Evolutionary conservation across 148 eudicot species (phyloP), one percentile per base, ranked within the genome.

Genomic region (Nepenthes mirabilis): DNA sequence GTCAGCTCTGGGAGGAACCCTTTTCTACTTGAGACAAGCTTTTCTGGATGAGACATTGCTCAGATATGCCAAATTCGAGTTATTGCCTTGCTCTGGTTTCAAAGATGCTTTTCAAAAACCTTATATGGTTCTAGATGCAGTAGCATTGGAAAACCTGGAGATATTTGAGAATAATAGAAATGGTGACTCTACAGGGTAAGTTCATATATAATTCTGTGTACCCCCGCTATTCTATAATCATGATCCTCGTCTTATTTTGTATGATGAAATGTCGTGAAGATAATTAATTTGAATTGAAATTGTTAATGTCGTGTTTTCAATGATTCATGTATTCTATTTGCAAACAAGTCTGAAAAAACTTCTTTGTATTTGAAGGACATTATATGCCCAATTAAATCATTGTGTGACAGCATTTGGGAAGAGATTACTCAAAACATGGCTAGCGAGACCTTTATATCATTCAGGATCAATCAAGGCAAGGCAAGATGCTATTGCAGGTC

Each of bases 121-220:
- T 56, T 81, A 84, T 67, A 84, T 94, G 99, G 79, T 84, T 66
- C 84, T 94, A 62, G 97, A 94, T 79, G 89, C 99, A 36, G 77
- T 97, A 52, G 95, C 99, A 36, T 56, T 89, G 65, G 99, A 94
- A 75, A 94, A 86, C 73, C 79, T 94, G 65, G 99, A 94, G 77
- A 78, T 94, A 65, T 94, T 89, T 74, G 97, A 94, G 68, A 94
- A 94, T 70, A 81, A 76, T 65, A 75, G 65, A 72, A 79, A 89
- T 72, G 99, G 99, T 34, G 91, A 76, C 64, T 71, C 86, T 60
- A 52, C 87, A n/a, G 99, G 99, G 99, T 89, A 86, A 37, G 67
- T 58, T 71, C 56, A 40, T 59, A 43, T 54, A 47, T 47, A 11
- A 14, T 45, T 69, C 34, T 62, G 49, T 11, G 3, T 0, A 10